These are phyloP conservation scores for Volvox africanus DNA, from an alignment of 139 green algal genomes.

Conservation along the genomic window DNA sequence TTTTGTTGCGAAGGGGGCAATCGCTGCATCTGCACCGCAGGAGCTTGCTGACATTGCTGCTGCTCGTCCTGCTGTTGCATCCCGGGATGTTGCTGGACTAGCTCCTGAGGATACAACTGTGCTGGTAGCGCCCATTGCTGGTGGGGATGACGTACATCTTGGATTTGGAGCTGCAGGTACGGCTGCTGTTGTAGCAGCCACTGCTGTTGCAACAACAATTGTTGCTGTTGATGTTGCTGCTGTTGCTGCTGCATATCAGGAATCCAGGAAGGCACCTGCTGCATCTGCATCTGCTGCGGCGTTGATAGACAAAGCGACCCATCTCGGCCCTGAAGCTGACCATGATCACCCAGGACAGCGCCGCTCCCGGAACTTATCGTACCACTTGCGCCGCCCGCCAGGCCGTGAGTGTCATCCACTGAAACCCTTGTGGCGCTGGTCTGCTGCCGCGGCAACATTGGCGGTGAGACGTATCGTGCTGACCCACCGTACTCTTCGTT, in stretches of 20 bases:
- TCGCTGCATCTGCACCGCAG: not conserved
- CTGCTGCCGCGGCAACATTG: no score
- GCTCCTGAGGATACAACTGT: not conserved
- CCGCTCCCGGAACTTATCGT: no score
- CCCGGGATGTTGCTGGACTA: not conserved
- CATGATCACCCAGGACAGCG: no score
- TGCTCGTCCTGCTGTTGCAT: not conserved
- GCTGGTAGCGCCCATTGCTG: not conserved
- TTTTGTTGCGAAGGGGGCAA: no score
- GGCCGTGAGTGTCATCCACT: no score
- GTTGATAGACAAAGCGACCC: not conserved
- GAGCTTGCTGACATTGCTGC: not conserved
- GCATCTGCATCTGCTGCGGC: not conserved
- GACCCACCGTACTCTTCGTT: no score
- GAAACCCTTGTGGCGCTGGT: no score
- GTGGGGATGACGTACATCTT: not conserved
- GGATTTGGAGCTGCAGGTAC: not conserved
- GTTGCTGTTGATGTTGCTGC: not conserved
- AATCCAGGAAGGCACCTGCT: not conserved
- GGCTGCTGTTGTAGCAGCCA: not conserved
- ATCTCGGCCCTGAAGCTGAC: no score
- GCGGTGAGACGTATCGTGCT: no score
- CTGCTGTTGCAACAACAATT: not conserved
- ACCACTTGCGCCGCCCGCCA: no score
- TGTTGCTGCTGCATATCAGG: not conserved